phyloP scores from a whole-genome alignment of 2,329 filamentous ascomycete genomes.

The Colletotrichum simmondsii region DNA sequence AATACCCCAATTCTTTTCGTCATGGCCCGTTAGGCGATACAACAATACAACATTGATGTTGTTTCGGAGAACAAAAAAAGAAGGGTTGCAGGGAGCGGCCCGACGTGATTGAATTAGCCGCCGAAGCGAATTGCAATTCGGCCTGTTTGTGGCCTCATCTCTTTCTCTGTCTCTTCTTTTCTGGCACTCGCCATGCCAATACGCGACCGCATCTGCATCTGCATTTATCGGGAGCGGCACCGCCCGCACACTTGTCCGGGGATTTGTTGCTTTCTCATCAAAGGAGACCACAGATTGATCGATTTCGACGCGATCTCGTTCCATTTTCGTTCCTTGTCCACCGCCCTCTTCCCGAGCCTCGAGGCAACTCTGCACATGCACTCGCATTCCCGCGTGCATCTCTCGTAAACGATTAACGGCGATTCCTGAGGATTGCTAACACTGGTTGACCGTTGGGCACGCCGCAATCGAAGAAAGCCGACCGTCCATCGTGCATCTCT shows the following conservation, averaged over 20 bases:
- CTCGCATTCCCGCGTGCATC: neutral
- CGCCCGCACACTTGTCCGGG: neutral
- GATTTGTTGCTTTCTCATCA: neutral
- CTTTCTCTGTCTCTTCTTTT: neutral
- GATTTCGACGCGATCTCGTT: neutral
- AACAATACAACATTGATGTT: neutral
- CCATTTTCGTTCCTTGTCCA: neutral
- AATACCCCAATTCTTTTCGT: neutral
- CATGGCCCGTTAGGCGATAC: neutral
- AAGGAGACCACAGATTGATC: neutral
- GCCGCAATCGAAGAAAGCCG: neutral
- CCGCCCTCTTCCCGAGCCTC: neutral
- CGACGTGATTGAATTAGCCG: neutral
- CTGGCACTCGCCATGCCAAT: neutral
- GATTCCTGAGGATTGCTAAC: neutral
- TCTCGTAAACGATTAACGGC: neutral
- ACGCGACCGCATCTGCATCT: neutral
- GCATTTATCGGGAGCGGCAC: neutral
- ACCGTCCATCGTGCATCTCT: neutral
- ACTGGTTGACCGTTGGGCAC: neutral
- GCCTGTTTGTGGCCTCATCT: conserved; percentile 12
- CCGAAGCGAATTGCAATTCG: neutral
- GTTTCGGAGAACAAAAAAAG: neutral
- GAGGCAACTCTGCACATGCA: neutral
- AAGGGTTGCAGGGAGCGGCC: neutral